Evolutionary conservation across 1,284 basidiomycete genomes (phyloP), one percentile per base, ranked within the genome.

Genomic region (Porogramme epimiltina): DNA sequence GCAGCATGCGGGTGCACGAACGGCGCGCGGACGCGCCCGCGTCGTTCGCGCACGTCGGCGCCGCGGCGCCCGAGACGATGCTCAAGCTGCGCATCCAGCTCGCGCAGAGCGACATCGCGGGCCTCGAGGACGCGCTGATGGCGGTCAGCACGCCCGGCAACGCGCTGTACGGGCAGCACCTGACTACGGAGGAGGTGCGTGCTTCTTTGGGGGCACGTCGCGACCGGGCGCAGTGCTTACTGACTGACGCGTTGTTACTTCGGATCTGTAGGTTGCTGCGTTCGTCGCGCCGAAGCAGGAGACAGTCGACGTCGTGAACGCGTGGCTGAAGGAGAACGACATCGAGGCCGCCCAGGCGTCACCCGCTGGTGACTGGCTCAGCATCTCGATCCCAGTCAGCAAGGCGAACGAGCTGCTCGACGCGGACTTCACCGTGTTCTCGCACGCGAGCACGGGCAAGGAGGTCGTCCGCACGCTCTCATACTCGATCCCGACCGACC

Each of bases 361-460:
- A 15, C 66, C 70, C 43, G 69, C 66, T 39, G 74, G 73, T 13
- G 75, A 78, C 60, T 76, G 72, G 74, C 54, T 78, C 33, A 54
- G 61, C n/a, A 65, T 79, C 60, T 61, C 65, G 4, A 59, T 73
- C 26, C 66, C 73, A 10, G 67, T 74, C 42, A 64, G 66, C 51
- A 66, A 74, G 55, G 75, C 73, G 3, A 74, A 66, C 52, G 55
- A 59, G 49, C 59, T 78, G 15, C 61, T 78, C 42, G 62, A 67
- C 44, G 64, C 73, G 18, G 58, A 75, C 31, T 78, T 73, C 60
- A 59, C 67, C 20, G 60, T 64, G 16, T 78, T 74, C 63, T 63
- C 60, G 24, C 71, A 78, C 58, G 54, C 63, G 6, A 58, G 58
- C 15, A 70, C 63, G 16, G 68, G 71, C 44, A 53, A 59, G 40